Evolutionary conservation across 75 land plant species (phyloP).

Genomic region (Pseudotsuga menziesii): DNA sequence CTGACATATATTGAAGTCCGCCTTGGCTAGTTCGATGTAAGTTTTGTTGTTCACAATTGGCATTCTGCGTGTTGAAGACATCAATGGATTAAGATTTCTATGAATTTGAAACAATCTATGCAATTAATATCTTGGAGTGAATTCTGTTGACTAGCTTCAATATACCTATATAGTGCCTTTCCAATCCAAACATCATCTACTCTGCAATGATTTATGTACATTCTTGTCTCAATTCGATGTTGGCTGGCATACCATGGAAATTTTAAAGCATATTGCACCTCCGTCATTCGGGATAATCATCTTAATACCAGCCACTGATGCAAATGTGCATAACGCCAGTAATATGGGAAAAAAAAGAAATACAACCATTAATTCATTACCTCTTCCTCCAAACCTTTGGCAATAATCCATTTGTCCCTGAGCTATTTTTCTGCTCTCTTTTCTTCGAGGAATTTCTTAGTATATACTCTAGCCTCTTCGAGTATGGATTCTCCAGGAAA

Average conservation of each 20-base stretch:
- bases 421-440: slow-evolving; percentile 45
- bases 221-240: slow-evolving; percentile 67
- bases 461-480: slow-evolving; percentile 44
- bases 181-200: slow-evolving; percentile 85
- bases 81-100: neutral
- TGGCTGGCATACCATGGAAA: slow-evolving; percentile 76
- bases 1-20: slow-evolving; percentile 62
- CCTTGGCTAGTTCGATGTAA: slow-evolving; percentile 58
- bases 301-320: too few species aligned
- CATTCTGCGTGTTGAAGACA: slow-evolving; percentile 48
- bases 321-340: too few species aligned
- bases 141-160: too few species aligned
- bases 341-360: too few species aligned
- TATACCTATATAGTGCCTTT: slow-evolving; percentile 79
- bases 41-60: slow-evolving; percentile 47
- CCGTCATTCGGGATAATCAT: neutral
- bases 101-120: too few species aligned
- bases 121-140: too few species aligned
- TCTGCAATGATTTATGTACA: slow-evolving; percentile 72
- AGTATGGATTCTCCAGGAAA: slow-evolving; percentile 81
- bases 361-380: slow-evolving; percentile 21
- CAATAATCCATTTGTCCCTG: slow-evolving; percentile 88
- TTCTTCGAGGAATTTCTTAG: slow-evolving; percentile 38
- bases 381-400: slow-evolving; percentile 81
- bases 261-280: slow-evolving; percentile 79